phyloP scores from a whole-genome alignment of 305 asterid species.

The Petunia hybrid region DNA sequence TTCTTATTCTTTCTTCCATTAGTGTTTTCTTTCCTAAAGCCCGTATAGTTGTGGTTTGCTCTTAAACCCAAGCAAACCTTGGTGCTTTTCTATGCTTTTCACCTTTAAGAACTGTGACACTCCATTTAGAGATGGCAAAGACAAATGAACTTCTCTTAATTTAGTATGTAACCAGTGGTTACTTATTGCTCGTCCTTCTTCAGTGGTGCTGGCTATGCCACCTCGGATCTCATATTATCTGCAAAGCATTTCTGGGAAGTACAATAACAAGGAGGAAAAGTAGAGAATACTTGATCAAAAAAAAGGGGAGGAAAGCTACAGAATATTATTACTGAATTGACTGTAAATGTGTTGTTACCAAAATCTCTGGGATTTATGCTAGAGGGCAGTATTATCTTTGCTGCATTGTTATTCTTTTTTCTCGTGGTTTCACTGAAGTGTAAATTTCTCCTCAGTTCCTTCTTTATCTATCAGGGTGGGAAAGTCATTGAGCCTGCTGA shows the following conservation, averaged over 20 bases:
- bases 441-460: neutral
- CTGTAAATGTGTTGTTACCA: neutral
- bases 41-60: neutral
- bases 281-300: neutral
- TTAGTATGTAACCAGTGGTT: neutral
- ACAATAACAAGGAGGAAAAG: slow-evolving; percentile 19
- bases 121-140: slow-evolving; percentile 13
- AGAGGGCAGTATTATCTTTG: slow-evolving; percentile 2
- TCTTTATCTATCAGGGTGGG: slow-evolving; percentile 15
- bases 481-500: slow-evolving; percentile 13
- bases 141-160: neutral
- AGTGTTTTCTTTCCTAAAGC: slow-evolving; percentile 8
- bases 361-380: neutral
- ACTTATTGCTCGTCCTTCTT: neutral
- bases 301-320: neutral
- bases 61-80: neutral
- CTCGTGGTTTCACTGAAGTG: neutral
- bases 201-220: neutral
- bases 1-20: neutral
- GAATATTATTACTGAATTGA: neutral
- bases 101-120: slow-evolving; percentile 8
- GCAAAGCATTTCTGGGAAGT: neutral
- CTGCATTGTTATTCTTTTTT: neutral
- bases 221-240: slow-evolving; percentile 6
- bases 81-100: neutral